A percentile compares a stretch with the other conserved stretches of the same genome.
phyloP scores from a whole-genome alignment of 1,139 yeast species.

The Suhomyces atakaporum region DNA sequence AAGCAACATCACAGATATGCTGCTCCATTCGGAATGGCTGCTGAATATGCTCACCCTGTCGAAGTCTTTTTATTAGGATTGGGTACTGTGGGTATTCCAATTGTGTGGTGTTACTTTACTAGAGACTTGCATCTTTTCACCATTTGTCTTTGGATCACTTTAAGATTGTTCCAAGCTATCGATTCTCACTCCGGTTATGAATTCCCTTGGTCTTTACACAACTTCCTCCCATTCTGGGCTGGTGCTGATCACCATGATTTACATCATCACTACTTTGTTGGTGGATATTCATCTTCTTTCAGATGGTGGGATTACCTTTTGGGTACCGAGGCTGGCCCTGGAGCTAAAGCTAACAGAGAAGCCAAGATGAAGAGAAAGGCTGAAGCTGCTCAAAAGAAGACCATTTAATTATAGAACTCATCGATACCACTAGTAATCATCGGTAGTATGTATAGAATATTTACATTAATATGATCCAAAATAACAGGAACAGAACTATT shows the following conservation, averaged over 20 bases:
- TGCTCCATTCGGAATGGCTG: conserved; percentile 52
- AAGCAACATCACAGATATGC: conserved; percentile 53
- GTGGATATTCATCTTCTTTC: conserved; percentile 47
- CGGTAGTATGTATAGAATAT: too few relatives aligned
- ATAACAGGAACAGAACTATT: too few relatives aligned
- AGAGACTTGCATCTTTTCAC: conserved; percentile 46
- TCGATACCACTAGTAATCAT: too few relatives aligned
- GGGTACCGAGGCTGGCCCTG: conserved; percentile 48
- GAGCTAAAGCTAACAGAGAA: conserved; percentile 43
- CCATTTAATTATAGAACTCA: conserved; percentile 9
- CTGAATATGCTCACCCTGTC: conserved; percentile 52
- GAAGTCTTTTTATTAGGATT: conserved; percentile 48
- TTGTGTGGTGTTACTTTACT: conserved; percentile 41
- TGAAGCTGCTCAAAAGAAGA: conserved; percentile 26
- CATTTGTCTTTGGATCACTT: conserved; percentile 43
- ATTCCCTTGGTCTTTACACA: conserved; percentile 51
- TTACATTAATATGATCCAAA: too few relatives aligned
- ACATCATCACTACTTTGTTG: conserved; percentile 50
- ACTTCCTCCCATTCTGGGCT: conserved; percentile 51
- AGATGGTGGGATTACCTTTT: conserved; percentile 51
- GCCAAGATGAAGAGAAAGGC: conserved; percentile 34
- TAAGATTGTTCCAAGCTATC: conserved; percentile 50
- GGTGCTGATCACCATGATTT: conserved; percentile 54
- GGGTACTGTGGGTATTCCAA: conserved; percentile 52
- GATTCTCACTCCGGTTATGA: conserved; percentile 53